Base-by-base conservation (phyloP, 495 filamentous ascomycete species). In the Trichoderma reesei region DNA sequence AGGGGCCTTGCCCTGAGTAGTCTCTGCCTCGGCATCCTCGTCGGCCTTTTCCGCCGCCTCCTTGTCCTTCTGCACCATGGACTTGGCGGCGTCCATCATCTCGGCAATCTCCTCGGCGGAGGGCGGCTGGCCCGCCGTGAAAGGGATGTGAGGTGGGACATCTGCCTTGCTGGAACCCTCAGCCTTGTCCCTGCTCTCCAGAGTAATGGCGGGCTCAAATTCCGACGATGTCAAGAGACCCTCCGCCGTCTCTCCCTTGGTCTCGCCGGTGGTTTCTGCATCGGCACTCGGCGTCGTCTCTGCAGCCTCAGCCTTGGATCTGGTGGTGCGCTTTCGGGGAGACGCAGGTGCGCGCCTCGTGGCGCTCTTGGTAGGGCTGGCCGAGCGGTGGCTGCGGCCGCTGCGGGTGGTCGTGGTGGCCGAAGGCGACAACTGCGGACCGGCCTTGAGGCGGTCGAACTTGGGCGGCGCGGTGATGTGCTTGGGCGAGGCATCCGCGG, bases 11-110 rank as follows among this genome's bases (percentile, higher is more conserved):
- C 71, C 65, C 34, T 66, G 69, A 10, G 77, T 77, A 1, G 74
- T 73, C 38, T 86, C 80, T 34, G 9, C 51, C 56, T 84, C 73
- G 66, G 86, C 84, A 48, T 90, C 91, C 26, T 42, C 61, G 13
- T 48, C 41, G 5, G 38, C 26, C n/a, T 42, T 31, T 1, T 44
- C 61, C 18, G 39, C 61, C 31, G n/a, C 18, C 11, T 61, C 59
- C 36, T 61, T 41, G 5, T 44, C 61, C 41, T 42, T 16, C 61
- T 88, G 83, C 6, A 98, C 94, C 91, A 97, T 96, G 67, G 86
- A 85, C 72, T 88, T 91, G 7, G 94, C 94, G 73, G 89, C 83
- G 59, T 84, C 87, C 56, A 98, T 86, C 88, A 97, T 89, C 39
- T 86, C 81, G 63, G 89, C 79, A 0, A 92, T 85, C 61, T 89